Base-by-base conservation (phyloP, 2,329 filamentous ascomycete genomes). In the Xylaria sp. region DNA sequence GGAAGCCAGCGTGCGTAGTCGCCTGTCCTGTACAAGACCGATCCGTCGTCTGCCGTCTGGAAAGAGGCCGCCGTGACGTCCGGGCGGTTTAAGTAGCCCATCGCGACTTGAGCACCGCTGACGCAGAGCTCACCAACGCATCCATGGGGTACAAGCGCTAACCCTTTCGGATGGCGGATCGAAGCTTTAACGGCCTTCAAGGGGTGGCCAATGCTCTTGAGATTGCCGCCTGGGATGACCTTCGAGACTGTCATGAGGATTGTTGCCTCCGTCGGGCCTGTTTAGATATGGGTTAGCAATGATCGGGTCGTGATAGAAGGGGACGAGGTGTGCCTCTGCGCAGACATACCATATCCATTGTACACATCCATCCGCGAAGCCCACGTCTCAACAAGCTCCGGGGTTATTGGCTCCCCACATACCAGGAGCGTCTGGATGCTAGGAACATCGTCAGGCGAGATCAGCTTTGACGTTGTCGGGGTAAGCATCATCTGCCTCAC, bases 21-120 rank as follows among this genome's bases (percentile, higher is more conserved):
- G 13, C 61, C 61, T 4, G 61, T 57, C 9, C 52, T 79, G 69
- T 63, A 89, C 72, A 61, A 88, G 63, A 47, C 81, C 70, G 24
- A 26, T 26, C 18, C 81, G 82, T 71, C 83, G 76, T 67, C 87
- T 81, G 18, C 84, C 81, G 61, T 46, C 19, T 76, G 63, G 54
- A 77, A 77, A 1, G 64, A 52, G 9, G 62, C 61, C 2, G 63
- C 48, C 1, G 73, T 77, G 46, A 69, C 71, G 13, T 66, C 63
- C 1, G 65, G 64, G 20, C 74, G 69, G 18, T 72, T 68, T 4
- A 77, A 62, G 50, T 78, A 78, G 17, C 70, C 75, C 7, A 68
- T 57, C 2, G 69, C 73, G 2, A 77, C 52, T 2, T 67, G 57
- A 13, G 67, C 70, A 2, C 74, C 74, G 48, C 72, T 68, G 2